Percentiles rank a stretch among this genome's conserved stretches.
These are phyloP conservation scores for Micractinium sp. DNA, from an alignment of 139 green algal genomes.

Conservation along the genomic window DNA sequence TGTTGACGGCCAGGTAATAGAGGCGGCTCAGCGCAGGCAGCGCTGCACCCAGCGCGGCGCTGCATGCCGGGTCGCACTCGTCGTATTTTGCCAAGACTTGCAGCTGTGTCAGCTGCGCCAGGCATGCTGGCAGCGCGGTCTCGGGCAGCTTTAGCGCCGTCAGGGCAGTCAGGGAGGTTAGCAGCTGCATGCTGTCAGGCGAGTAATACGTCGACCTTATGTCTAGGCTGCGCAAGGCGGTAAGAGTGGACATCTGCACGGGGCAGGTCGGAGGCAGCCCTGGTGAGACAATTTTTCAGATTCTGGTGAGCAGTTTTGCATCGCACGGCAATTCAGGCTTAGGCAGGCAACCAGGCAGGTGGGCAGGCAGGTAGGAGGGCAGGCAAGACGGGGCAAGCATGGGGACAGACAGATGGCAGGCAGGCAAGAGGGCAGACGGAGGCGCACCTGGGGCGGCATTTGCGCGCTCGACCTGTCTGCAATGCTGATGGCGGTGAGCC, in stretches of 20 bases:
- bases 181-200: neutral
- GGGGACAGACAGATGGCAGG: neutral
- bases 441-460: neutral
- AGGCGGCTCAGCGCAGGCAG: neutral
- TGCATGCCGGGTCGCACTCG: neutral
- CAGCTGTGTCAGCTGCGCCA: neutral
- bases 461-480: neutral
- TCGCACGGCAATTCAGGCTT: too few relatives aligned
- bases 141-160: neutral
- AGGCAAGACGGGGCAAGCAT: neutral
- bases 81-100: neutral
- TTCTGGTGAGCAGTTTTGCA: too few relatives aligned
- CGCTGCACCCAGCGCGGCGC: neutral
- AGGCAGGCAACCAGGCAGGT: neutral
- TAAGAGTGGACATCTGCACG: neutral
- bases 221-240: neutral
- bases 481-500: neutral
- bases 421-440: neutral
- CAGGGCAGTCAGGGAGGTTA: neutral
- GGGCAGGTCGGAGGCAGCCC: too few relatives aligned
- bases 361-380: neutral
- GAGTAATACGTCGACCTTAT: neutral
- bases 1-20: neutral
- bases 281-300: too few relatives aligned
- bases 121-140: neutral